These are phyloP conservation scores for Pythium apleroticum DNA, from an alignment of 352 stramenopile genomes.

Conservation along the genomic window DNA sequence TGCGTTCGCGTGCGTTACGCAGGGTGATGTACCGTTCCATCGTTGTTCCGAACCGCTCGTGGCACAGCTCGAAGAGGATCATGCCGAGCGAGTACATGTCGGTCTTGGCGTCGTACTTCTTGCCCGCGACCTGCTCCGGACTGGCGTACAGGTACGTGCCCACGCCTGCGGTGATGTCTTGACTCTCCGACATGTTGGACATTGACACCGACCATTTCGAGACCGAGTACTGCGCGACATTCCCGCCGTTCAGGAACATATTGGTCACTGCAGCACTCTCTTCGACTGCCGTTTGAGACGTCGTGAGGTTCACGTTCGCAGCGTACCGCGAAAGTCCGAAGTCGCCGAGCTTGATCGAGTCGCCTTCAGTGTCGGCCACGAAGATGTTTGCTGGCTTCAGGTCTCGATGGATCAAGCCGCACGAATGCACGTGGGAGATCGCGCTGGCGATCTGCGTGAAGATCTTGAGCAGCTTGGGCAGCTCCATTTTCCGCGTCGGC, in stretches of 20 bases:
- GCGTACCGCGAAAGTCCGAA: slow-evolving; percentile 88
- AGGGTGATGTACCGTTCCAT: slow-evolving; percentile 90
- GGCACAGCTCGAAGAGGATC: slow-evolving; percentile 91
- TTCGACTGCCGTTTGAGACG: slow-evolving; percentile 14
- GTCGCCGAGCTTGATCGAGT: slow-evolving; percentile 89
- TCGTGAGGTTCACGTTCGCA: slow-evolving; percentile 68
- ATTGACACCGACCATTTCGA: slow-evolving; percentile 57
- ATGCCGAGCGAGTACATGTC: slow-evolving; percentile 91
- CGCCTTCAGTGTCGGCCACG: slow-evolving; percentile 78
- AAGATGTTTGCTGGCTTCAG: slow-evolving; percentile 93
- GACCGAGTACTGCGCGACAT: slow-evolving; percentile 31
- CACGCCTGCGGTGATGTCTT: slow-evolving; percentile 86
- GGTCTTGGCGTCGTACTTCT: slow-evolving; percentile 91
- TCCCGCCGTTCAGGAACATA: slow-evolving; percentile 21
- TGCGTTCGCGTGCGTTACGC: slow-evolving; percentile 69
- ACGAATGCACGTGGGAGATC: slow-evolving; percentile 90
- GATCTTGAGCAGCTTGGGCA: slow-evolving; percentile 81
- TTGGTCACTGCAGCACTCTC: not conserved
- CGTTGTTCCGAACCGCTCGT: slow-evolving; percentile 85
- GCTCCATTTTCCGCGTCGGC: slow-evolving; percentile 65
- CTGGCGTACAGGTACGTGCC: slow-evolving; percentile 91
- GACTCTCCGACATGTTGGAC: slow-evolving; percentile 71
- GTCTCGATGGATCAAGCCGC: slow-evolving; percentile 90
- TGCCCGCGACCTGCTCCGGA: slow-evolving; percentile 87
- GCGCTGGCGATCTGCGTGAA: slow-evolving; percentile 89